These are phyloP conservation scores for Aspergillus cristatus DNA, from an alignment of 495 filamentous ascomycete genomes.

Conservation along the genomic window DNA sequence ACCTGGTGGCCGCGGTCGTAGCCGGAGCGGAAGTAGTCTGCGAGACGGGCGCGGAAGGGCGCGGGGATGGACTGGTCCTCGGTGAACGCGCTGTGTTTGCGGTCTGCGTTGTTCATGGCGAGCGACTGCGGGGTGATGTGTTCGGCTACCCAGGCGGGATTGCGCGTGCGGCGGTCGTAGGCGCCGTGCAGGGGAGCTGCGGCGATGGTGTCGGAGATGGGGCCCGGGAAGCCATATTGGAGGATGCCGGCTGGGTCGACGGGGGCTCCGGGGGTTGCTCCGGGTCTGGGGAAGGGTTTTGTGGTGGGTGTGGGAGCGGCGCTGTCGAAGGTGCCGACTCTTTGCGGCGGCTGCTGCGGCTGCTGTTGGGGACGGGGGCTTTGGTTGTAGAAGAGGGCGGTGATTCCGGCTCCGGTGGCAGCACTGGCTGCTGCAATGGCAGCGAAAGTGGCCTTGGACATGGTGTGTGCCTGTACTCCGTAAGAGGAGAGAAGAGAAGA, in stretches of 20 bases:
- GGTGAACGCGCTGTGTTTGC: slow-evolving; percentile 70
- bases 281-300: too few relatives aligned
- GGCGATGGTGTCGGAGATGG: slow-evolving; percentile 69
- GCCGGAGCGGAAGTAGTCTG: slow-evolving; percentile 88
- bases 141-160: slow-evolving; percentile 92
- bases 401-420: slow-evolving; percentile 76
- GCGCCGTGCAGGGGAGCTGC: slow-evolving; percentile 68
- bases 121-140: slow-evolving; percentile 93
- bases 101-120: slow-evolving; percentile 62
- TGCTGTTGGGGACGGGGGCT: slow-evolving; percentile 34
- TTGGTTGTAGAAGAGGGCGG: slow-evolving; percentile 68
- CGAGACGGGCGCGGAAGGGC: slow-evolving; percentile 79
- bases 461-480: slow-evolving; percentile 19
- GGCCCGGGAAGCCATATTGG: slow-evolving; percentile 95
- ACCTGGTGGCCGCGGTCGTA: slow-evolving; percentile 71
- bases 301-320: slow-evolving; percentile 1
- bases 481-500: background rate
- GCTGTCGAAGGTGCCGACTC: slow-evolving; percentile 8
- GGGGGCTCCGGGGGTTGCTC: slow-evolving; percentile 34
- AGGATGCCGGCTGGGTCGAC: slow-evolving; percentile 87
- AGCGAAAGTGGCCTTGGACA: slow-evolving; percentile 83
- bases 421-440: slow-evolving; percentile 84
- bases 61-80: slow-evolving; percentile 75
- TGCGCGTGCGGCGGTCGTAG: slow-evolving; percentile 85
- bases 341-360: slow-evolving; percentile 36